Evolutionary conservation across 192 early-diverging fungal species (phyloP).

Genomic region (Phlyctochytrium arcticum): DNA sequence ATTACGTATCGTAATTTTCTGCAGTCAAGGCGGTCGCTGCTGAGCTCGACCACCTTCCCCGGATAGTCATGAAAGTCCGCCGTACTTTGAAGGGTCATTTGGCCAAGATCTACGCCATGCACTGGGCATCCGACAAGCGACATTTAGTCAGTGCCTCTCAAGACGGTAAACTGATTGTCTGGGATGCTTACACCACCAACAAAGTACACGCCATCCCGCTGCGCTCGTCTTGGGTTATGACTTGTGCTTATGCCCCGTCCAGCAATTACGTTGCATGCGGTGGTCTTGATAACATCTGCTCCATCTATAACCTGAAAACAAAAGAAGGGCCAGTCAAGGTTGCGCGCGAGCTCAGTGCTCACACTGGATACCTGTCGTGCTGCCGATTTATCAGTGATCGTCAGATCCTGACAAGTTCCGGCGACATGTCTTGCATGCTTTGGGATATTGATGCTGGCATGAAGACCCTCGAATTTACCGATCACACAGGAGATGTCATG

Average conservation of each 20-base stretch:
- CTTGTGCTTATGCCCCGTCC: constrained; percentile 97
- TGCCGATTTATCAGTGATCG: constrained; percentile 96
- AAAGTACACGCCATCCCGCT: constrained; percentile 99
- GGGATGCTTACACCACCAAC: constrained; percentile 99
- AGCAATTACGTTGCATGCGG: constrained; percentile 99
- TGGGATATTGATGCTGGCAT: constrained; percentile 99
- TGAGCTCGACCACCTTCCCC: constrained; percentile 80
- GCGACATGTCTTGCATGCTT: constrained; percentile 99
- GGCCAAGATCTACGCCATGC: constrained; percentile 99
- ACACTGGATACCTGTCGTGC: constrained; percentile 97
- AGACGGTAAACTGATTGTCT: constrained; percentile 99
- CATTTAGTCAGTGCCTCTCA: constrained; percentile 98
- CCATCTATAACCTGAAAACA: constrained; percentile 96
- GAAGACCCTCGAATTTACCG: constrained; percentile 94
- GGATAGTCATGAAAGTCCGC: constrained; percentile 92
- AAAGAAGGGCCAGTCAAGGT: constrained; percentile 92
- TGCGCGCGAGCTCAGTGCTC: constrained; percentile 91
- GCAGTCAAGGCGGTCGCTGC: constrained; percentile 83
- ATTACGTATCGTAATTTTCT: no score
- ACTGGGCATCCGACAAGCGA: constrained; percentile 96
- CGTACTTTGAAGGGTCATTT: constrained; percentile 97
- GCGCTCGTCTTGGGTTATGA: constrained; percentile 99
- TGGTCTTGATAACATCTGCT: constrained; percentile 99
- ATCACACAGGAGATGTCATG: constrained; percentile 99
- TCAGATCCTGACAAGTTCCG: constrained; percentile 91